A percentile compares a stretch with the other conserved stretches of the same genome.
These are phyloP conservation scores for Podila epicladia DNA, from an alignment of 192 early-diverging fungal genomes.

Conservation along the genomic window DNA sequence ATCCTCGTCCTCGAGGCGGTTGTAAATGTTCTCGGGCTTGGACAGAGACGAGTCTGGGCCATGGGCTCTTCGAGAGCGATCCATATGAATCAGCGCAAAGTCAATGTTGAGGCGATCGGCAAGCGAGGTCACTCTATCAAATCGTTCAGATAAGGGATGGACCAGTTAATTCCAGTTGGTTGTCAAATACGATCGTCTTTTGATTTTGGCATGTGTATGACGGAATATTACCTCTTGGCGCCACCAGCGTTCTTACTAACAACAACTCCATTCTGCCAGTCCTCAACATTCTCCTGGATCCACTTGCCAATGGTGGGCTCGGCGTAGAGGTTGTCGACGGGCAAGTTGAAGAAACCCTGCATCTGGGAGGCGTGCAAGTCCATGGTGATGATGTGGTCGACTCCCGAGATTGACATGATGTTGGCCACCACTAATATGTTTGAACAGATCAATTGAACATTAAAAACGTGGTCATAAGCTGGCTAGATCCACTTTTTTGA, in stretches of 20 bases:
- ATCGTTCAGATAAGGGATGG: conserved; percentile 1
- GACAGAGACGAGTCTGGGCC: conserved; percentile 28
- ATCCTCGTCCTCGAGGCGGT: conserved; percentile 50
- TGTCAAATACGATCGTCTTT: too few species aligned
- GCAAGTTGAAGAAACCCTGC: conserved; percentile 96
- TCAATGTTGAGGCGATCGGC: conserved; percentile 93
- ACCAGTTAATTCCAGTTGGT: too few species aligned
- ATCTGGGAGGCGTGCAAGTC: conserved; percentile 95
- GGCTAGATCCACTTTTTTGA: background rate
- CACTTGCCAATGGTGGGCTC: conserved; percentile 92
- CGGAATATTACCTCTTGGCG: conserved; percentile 78
- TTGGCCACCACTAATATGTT: conserved; percentile 81
- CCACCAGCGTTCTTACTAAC: conserved; percentile 97
- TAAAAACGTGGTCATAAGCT: background rate
- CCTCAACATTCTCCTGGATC: conserved; percentile 80
- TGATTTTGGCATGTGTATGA: background rate
- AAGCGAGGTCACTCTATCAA: conserved; percentile 86
- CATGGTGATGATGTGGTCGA: conserved; percentile 99
- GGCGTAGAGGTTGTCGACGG: conserved; percentile 94
- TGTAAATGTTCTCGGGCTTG: conserved; percentile 42
- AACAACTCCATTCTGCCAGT: conserved; percentile 79
- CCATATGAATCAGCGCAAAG: conserved; percentile 97
- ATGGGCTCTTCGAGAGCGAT: conserved; percentile 66
- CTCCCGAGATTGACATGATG: conserved; percentile 93
- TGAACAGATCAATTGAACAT: background rate